Base-by-base conservation (phyloP, 1,284 basidiomycete genomes). In the Somion occarium region DNA sequence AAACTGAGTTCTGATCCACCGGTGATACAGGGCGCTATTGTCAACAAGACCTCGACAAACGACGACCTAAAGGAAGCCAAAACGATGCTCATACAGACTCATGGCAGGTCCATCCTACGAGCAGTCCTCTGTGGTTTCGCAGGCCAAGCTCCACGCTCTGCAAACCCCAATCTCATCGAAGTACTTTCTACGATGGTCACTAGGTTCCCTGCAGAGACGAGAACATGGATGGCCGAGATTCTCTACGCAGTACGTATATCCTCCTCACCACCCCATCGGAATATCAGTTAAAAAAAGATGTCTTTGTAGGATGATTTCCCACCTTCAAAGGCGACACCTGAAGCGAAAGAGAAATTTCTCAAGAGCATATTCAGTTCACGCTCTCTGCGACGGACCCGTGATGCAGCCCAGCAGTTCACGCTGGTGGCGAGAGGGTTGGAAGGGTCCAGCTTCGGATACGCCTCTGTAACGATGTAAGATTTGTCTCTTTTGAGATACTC, bases 111-210 rank as follows among this genome's bases (percentile, higher is more conserved):
- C 7, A 80, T 93, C 50, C 79, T 93, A 64, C 77, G 79, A 15
- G 87, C 86, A 0, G 66, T 93, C 1, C 65, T 95, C 4, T 75
- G 77, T 49, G 91, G 88, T 15, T 89, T 94, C 39, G 91, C 88
- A 0, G 83, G 86, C 9, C 77, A 86, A 9, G 87, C 91, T 1
- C 93, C 93, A 0, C 73, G 91, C 50, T 91, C 88, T 22, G 84
- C 82, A n/a, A 83, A 87, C 5, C 85, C 81, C 9, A 94, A 95
- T 62, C 71, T 94, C 22, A 86, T 91, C 4, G 91, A 93, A 59
- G 68, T 94, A 27, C 69, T 95, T 41, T 82, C 84, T 3, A 79
- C 75, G 24, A 66, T 93, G 38, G 72, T 83, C 27, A 75, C 74
- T 7, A 74, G 86, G 38, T 73, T 76, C 56, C 76, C 73, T 12